Evolutionary conservation across 805 yeast species (phyloP), one percentile per base, ranked within the genome.

Genomic region (Ogataea methanolica): DNA sequence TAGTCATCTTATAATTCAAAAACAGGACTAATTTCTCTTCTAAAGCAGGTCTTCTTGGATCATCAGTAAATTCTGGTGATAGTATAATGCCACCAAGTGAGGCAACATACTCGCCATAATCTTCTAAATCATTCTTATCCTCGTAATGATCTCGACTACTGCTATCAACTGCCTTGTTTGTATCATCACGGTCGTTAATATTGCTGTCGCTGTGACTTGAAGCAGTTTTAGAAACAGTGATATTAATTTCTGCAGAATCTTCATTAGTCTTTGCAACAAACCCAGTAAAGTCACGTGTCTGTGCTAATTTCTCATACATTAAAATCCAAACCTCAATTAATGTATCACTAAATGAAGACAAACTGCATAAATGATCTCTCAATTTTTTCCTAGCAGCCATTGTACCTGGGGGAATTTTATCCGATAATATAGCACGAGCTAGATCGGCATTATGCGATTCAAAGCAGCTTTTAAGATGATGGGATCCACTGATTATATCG

Each of bases 311-410:
- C 34, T 71, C 70, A 57, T 74, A 81, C 49, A 82, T 74, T 35
- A 68, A 51, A 3, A 59, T 54, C 79, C 78, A 76, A 5, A 69
- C 69, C 15, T 61, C 65, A 3, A 72, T 50, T 31, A 76, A 59
- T 3, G 77, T 71, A 9, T 51, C 67, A 43, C 68, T 72, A 50
- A 69, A 80, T 49, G 51, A 64, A 17, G 45, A 54, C 19, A 65
- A 34, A 23, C 51, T 44, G 35, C 63, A 53, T 8, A 72, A 55
- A 43, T 65, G 69, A 39, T 67, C 75, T 59, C 86, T 73, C 44
- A 85, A 65, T 49, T 80, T 76, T 59, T 85, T 85, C 58, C 86
- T 90, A 34, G 85, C 72, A 0, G 95, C 90, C 29, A 84, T 82
- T 19, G 82, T 74, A 29, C 94, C 91, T 0, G 87, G 80, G 37